Conservation (phyloP, 805 yeast genomes). For the Grigorovia yakushimaensis region DNA sequence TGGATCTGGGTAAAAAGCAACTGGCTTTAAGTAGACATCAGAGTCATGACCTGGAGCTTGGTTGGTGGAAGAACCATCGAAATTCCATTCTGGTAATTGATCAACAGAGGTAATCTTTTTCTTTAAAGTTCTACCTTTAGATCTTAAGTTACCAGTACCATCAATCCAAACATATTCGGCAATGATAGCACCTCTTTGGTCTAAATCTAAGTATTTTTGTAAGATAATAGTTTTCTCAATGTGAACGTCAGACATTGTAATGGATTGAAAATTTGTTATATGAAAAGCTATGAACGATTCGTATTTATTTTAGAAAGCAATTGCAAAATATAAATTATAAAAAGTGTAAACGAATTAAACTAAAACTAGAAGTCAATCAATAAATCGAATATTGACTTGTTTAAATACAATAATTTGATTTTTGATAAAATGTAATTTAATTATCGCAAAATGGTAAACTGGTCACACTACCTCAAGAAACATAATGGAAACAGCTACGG, state of each 20-base stretch:
- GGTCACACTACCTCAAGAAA: neutral
- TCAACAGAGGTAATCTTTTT: constrained; percentile 62
- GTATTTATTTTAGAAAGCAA: neutral
- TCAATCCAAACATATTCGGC: constrained; percentile 99
- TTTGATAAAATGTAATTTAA: neutral
- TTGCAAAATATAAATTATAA: no score
- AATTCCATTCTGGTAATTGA: constrained; percentile 98
- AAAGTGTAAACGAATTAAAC: neutral
- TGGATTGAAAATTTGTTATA: neutral
- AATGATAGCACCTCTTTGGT: constrained; percentile 75
- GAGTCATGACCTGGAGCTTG: constrained; percentile 99
- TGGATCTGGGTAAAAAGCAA: constrained; percentile 89
- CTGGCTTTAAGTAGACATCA: constrained; percentile 93
- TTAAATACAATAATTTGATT: neutral
- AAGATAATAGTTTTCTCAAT: constrained; percentile 64
- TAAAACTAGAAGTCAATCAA: neutral
- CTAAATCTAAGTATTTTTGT: constrained; percentile 71
- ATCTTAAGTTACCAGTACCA: constrained; percentile 80
- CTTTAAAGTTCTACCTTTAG: constrained; percentile 82
- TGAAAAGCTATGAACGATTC: neutral
- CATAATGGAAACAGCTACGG: neutral
- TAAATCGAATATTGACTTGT: neutral
- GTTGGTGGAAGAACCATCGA: constrained; percentile 96
- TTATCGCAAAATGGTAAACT: neutral
- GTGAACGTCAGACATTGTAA: constrained; percentile 5